phyloP scores from a whole-genome alignment of 345 rosid genomes.

The Corymbia maculata region DNA sequence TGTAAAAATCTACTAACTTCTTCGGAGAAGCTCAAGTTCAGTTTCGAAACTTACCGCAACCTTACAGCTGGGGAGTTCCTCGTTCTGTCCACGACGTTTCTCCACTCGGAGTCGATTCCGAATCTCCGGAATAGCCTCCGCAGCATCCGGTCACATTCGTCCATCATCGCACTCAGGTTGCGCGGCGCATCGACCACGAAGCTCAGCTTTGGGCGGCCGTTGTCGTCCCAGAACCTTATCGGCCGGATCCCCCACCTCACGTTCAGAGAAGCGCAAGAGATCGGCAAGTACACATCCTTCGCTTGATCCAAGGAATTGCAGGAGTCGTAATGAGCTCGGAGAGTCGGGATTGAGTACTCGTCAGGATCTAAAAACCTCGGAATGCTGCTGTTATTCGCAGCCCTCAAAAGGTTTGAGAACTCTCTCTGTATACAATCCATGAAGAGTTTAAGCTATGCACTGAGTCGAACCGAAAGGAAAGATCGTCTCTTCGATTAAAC shows the following conservation, averaged over 20 bases:
- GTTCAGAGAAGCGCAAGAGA: not conserved
- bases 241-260: not conserved
- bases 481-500: not conserved
- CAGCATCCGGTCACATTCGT: not conserved
- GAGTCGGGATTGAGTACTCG: not conserved
- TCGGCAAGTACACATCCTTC: not conserved
- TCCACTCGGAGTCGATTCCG: not conserved
- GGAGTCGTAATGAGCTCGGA: not conserved
- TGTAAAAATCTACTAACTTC: not conserved
- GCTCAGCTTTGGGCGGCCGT: not conserved
- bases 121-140: not conserved
- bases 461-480: not conserved
- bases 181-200: not conserved
- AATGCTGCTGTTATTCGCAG: not conserved
- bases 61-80: not conserved
- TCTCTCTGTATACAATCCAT: not conserved
- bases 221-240: not conserved
- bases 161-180: not conserved
- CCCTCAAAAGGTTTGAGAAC: not conserved
- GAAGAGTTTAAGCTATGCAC: not conserved
- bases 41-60: not conserved
- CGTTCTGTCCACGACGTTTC: not conserved
- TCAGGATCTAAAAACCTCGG: not conserved
- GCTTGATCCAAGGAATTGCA: not conserved
- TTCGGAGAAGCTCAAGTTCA: not conserved